Conservation (phyloP, 768 basidiomycete genomes). For the Neoboletus subvelutipes region DNA sequence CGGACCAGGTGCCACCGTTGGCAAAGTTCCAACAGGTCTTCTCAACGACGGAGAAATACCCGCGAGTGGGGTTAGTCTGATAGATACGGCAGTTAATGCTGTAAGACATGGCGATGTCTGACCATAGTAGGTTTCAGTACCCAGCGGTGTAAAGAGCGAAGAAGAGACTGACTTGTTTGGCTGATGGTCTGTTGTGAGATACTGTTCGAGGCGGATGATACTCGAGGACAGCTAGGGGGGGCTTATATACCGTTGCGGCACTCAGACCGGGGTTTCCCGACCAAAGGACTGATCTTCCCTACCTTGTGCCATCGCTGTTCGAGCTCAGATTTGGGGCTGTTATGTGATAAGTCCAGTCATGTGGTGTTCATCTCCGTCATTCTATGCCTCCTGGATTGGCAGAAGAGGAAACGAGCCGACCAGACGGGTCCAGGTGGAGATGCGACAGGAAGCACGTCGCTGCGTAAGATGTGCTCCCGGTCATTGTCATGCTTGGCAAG, state of each 20-base stretch:
- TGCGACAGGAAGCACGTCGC: neutral
- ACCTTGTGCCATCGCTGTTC: neutral
- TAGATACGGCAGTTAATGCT: neutral
- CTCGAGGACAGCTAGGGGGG: too few relatives aligned
- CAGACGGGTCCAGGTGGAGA: neutral
- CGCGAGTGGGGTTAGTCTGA: constrained; percentile 5
- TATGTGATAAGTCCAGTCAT: too few relatives aligned
- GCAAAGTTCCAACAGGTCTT: constrained; percentile 6
- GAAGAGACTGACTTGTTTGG: constrained; percentile 3
- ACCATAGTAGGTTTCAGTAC: neutral
- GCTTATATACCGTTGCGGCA: neutral
- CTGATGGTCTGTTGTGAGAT: neutral
- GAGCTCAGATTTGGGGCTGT: neutral
- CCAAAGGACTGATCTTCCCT: too few relatives aligned
- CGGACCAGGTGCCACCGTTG: constrained; percentile 31
- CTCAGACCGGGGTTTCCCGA: neutral
- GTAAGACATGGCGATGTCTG: neutral
- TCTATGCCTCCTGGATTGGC: neutral
- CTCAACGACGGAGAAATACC: neutral
- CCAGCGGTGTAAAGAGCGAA: neutral
- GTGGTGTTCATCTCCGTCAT: neutral
- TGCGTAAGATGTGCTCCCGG: constrained; percentile 13
- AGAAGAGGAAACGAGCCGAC: neutral
- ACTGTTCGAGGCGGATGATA: too few relatives aligned
- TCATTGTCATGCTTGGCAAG: neutral